These are phyloP conservation scores for Phytophthora litchii DNA, from an alignment of 352 stramenopile species.

Conservation along the genomic window DNA sequence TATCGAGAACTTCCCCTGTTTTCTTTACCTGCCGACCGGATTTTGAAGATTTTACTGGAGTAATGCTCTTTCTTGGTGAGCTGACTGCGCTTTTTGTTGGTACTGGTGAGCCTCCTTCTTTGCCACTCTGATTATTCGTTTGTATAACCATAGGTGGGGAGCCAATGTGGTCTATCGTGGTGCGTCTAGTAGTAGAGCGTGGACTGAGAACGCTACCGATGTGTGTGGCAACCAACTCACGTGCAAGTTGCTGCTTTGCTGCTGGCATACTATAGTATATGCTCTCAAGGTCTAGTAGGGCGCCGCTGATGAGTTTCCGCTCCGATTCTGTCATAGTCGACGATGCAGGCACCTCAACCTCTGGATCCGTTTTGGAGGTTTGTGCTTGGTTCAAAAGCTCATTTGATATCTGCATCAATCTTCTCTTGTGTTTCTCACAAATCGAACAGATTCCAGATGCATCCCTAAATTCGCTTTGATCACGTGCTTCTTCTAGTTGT, in stretches of 20 bases:
- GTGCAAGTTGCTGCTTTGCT: slow-evolving; percentile 40
- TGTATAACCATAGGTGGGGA: neutral
- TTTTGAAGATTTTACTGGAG: slow-evolving; percentile 2
- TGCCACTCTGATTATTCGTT: slow-evolving; percentile 7
- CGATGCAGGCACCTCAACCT: slow-evolving; percentile 16
- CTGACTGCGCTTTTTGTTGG: slow-evolving; percentile 1
- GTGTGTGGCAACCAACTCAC: slow-evolving; percentile 33
- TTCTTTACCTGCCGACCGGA: slow-evolving; percentile 22
- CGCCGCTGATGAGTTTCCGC: slow-evolving; percentile 35
- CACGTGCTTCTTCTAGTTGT: slow-evolving; percentile 34
- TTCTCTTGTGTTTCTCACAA: slow-evolving; percentile 63
- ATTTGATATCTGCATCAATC: slow-evolving; percentile 54
- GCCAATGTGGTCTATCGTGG: slow-evolving; percentile 1
- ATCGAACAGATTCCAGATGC: slow-evolving; percentile 32
- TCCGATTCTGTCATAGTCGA: slow-evolving; percentile 43
- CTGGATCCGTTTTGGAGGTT: neutral
- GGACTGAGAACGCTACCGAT: slow-evolving; percentile 10
- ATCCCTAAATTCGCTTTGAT: slow-evolving; percentile 6
- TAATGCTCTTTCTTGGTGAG: slow-evolving; percentile 20
- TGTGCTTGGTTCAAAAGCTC: slow-evolving; percentile 33
- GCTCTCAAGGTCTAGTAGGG: slow-evolving; percentile 58
- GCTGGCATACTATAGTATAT: slow-evolving; percentile 45
- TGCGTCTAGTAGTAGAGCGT: neutral
- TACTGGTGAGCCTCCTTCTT: slow-evolving; percentile 6
- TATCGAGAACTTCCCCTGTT: neutral